These are phyloP conservation scores for Penicillium sp. DNA, from an alignment of 2,329 filamentous ascomycete genomes.

Conservation along the genomic window DNA sequence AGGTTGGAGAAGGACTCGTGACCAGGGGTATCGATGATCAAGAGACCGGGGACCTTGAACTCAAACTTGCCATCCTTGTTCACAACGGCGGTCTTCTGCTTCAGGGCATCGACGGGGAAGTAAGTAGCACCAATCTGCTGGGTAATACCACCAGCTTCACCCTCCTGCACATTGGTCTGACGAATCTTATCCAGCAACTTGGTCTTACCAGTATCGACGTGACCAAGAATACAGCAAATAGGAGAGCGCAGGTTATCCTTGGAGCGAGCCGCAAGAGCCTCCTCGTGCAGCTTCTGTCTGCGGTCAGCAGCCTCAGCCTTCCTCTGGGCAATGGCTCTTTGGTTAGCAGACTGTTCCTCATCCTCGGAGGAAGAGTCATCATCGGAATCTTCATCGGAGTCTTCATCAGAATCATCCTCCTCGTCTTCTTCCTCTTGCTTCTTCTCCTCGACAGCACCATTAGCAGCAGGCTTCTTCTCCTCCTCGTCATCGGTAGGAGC, in stretches of 20 bases:
- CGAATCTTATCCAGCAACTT: conserved; percentile 98
- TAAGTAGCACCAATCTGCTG: conserved; percentile 99
- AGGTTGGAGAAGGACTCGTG: conserved; percentile 99
- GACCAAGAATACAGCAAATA: conserved; percentile 98
- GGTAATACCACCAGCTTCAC: conserved; percentile 98
- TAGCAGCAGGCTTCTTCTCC: conserved; percentile 53
- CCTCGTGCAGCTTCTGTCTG: conserved; percentile 86
- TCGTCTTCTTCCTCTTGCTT: conserved; percentile 32
- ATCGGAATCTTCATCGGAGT: conserved; percentile 32
- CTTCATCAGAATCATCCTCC: conserved; percentile 24
- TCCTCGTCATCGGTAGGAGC: conserved; percentile 62
- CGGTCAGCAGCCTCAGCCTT: conserved; percentile 89
- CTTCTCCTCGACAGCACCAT: conserved; percentile 9
- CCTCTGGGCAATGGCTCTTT: conserved; percentile 70
- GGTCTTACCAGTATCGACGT: conserved; percentile 99
- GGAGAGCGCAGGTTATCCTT: conserved; percentile 94
- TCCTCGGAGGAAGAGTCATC: conserved; percentile 59
- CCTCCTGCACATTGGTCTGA: conserved; percentile 97
- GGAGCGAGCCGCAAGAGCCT: conserved; percentile 84
- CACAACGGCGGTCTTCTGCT: conserved; percentile 89
- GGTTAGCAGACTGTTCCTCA: conserved; percentile 70
- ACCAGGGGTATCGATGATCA: conserved; percentile 97
- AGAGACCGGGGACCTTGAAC: conserved; percentile 94
- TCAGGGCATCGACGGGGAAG: conserved; percentile 92
- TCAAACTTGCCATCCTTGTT: conserved; percentile 89